Percentiles rank a stretch among this genome's conserved stretches.
phyloP scores from a whole-genome alignment of 2,329 filamentous ascomycete species.

The Aspergillus glaucus region DNA sequence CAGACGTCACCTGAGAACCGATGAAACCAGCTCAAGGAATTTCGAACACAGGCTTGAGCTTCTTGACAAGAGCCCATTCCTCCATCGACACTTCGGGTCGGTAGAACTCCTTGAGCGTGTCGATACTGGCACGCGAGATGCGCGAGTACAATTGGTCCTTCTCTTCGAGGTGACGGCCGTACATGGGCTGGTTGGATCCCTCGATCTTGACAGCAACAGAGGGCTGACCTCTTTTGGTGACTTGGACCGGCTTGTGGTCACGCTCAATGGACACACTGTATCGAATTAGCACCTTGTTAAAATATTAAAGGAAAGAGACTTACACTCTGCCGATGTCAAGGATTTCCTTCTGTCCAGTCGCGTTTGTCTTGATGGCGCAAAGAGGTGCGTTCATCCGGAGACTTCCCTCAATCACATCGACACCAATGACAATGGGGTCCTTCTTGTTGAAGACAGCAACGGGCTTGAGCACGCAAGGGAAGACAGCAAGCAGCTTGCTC shows the following conservation, averaged over 20 bases:
- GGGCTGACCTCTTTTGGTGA: constrained; percentile 96
- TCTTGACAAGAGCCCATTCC: constrained; percentile 91
- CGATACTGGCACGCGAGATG: constrained; percentile 82
- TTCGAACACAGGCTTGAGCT: constrained; percentile 92
- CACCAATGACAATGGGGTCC: constrained; percentile 85
- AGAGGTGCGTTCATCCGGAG: constrained; percentile 85
- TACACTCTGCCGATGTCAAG: constrained; percentile 87
- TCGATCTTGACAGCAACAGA: constrained; percentile 98
- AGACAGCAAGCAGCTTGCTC: constrained; percentile 89
- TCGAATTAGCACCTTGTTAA: constrained; percentile 14
- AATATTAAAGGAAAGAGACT: constrained; percentile 36
- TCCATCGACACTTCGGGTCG: constrained; percentile 79
- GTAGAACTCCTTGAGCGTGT: constrained; percentile 95
- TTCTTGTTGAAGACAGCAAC: constrained; percentile 99
- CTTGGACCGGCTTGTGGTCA: constrained; percentile 87
- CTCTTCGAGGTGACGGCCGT: constrained; percentile 93
- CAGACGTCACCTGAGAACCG: neutral
- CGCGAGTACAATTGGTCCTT: constrained; percentile 79
- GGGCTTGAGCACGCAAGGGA: constrained; percentile 84
- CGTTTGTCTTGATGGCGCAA: constrained; percentile 75
- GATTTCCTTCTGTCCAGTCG: constrained; percentile 77
- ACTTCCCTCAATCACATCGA: constrained; percentile 89
- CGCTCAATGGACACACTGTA: constrained; percentile 87
- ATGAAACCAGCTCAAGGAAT: constrained; percentile 53
- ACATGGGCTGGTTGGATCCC: constrained; percentile 82